Base-by-base conservation (phyloP, 2,329 filamentous ascomycete species). In the Sclerotinia minor region DNA sequence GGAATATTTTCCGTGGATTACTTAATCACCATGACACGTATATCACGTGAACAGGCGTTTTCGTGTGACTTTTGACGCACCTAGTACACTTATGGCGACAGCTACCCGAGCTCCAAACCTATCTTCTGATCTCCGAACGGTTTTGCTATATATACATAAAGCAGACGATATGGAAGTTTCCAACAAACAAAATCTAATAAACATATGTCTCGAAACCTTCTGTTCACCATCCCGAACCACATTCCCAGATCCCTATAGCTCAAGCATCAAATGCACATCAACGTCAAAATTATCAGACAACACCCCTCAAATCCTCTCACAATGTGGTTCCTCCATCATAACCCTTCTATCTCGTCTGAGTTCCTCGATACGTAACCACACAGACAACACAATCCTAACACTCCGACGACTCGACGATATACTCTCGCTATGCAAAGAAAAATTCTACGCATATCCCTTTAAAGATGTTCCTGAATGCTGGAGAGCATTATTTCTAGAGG, bases 401-500 rank as follows among this genome's bases (percentile, higher is more conserved):
- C 52, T 75, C 13, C 53, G 72, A 44, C 79, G 86, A 58, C 77
- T 87, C n/a, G 78, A 84, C 47, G 85, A 90, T 67, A 77, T 90
- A 21, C 78, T 87, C 6, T 80, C 81, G 9, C 78, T 90, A 19
- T 85, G 89, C 0, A 87, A 87, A 67, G 80, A 85, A 53, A 89
- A 87, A 71, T 85, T 94, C 70, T 90, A 94, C 73, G 84, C 88
- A 5, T 92, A 86, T 70, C 83, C 87, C 1, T 93, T 87, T 76
- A 85, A 84, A 70, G 82, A 87, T 44, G 84, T 94, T 7, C 89
- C 89, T 0, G 75, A 77, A 11, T 86, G 84, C 74, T 95, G 91
- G 92, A 81, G 88, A 32, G 82, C 87, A 71, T 78, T 94, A 6
- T 93, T 91, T 75, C 88, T 89, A 0, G 89, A 93, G 67, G 86